Evolutionary conservation across 306 rosid species (phyloP).

Genomic region (Lithocarpus polystachyus): DNA sequence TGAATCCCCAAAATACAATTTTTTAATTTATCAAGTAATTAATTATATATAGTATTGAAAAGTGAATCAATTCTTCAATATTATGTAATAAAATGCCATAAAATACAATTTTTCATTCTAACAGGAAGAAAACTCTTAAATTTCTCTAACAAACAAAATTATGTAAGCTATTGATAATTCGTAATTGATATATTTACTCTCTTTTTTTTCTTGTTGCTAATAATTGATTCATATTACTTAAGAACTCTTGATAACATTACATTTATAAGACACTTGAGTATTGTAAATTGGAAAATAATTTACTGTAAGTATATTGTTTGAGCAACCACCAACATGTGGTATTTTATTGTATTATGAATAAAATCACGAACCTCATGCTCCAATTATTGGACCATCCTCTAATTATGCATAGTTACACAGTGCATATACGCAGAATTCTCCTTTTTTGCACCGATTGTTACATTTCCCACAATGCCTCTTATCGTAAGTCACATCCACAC

Average conservation of each 20-base stretch:
- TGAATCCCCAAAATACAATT: too few relatives aligned
- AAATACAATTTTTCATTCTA: too few relatives aligned
- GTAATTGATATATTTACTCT: neutral
- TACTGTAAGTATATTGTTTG: neutral
- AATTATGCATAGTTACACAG: slow-evolving; percentile 62
- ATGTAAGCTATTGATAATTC: neutral
- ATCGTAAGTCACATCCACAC: slow-evolving; percentile 54
- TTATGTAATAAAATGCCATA: too few relatives aligned
- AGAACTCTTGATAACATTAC: neutral
- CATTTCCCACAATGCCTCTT: slow-evolving; percentile 84
- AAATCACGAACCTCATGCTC: slow-evolving; percentile 34
- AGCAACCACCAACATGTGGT: slow-evolving; percentile 48
- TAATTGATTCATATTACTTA: neutral
- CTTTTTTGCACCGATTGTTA: slow-evolving; percentile 36
- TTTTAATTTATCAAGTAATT: too few relatives aligned
- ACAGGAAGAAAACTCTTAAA: too few relatives aligned
- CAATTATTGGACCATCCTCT: neutral
- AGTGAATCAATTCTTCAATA: too few relatives aligned
- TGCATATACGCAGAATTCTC: slow-evolving; percentile 57
- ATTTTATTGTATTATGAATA: slow-evolving; percentile 39
- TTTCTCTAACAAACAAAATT: neutral
- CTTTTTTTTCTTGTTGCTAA: too few relatives aligned
- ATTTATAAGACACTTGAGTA: neutral
- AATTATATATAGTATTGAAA: too few relatives aligned
- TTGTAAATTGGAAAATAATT: neutral